phyloP scores from a whole-genome alignment of 768 basidiomycete genomes.

The Leccinum uliginosum region DNA sequence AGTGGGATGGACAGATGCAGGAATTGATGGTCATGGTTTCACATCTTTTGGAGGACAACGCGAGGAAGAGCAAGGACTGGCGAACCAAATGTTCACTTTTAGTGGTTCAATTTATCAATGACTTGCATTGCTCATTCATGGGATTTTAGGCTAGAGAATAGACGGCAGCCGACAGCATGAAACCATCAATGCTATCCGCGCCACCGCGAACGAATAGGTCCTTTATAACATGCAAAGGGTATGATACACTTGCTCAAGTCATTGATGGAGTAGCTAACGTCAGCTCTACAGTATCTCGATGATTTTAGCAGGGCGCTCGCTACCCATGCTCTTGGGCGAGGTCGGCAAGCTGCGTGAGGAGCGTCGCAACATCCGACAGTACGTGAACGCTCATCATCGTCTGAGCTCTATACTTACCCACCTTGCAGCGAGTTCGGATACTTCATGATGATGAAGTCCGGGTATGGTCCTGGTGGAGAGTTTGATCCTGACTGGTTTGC shows the following conservation, averaged over 20 bases:
- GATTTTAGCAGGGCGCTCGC: slow-evolving; percentile 85
- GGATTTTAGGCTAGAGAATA: slow-evolving; percentile 54
- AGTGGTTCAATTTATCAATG: slow-evolving; percentile 18
- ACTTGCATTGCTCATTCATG: slow-evolving; percentile 8
- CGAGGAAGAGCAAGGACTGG: slow-evolving; percentile 49
- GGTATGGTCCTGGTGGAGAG: slow-evolving; percentile 81
- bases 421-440: slow-evolving; percentile 65
- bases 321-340: slow-evolving; percentile 68
- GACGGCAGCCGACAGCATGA: slow-evolving; percentile 63
- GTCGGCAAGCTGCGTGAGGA: slow-evolving; percentile 82
- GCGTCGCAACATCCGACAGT: slow-evolving; percentile 74
- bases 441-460: slow-evolving; percentile 63
- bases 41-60: slow-evolving; percentile 50
- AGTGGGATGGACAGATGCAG: slow-evolving; percentile 54
- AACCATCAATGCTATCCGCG: slow-evolving; percentile 60
- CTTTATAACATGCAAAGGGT: slow-evolving; percentile 80
- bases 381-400: slow-evolving; percentile 28
- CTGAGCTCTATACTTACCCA: slow-evolving; percentile 2
- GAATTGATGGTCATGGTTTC: slow-evolving; percentile 60
- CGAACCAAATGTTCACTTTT: slow-evolving; percentile 23
- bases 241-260: background rate
- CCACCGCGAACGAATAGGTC: slow-evolving; percentile 71
- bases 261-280: slow-evolving; percentile 3
- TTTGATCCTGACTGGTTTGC: slow-evolving; percentile 77
- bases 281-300: slow-evolving; percentile 61